Conservation (phyloP, 2,329 filamentous ascomycete species). For the Botrytis elliptica region DNA sequence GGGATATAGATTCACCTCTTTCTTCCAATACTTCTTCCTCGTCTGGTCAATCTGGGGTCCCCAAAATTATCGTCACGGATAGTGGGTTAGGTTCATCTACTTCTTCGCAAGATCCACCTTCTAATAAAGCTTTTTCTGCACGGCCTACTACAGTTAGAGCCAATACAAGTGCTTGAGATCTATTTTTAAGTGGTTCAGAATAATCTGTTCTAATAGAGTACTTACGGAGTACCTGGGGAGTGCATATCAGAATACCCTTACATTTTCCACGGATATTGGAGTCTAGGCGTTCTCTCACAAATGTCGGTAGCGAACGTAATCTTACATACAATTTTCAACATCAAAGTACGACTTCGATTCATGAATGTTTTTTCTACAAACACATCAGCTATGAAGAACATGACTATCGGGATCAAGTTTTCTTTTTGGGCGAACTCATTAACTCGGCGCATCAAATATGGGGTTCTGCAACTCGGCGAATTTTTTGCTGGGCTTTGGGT, state of each 20-base stretch:
- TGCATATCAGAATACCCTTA: neutral
- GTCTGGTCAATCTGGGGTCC: neutral
- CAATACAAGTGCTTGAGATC: neutral
- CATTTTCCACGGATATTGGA: neutral
- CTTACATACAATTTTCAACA: neutral
- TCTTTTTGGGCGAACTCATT: neutral
- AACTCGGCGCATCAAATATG: neutral
- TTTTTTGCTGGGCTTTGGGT: neutral
- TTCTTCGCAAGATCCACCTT: neutral
- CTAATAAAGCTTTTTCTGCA: neutral
- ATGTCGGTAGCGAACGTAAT: neutral
- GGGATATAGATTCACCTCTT: neutral
- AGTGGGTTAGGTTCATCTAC: neutral
- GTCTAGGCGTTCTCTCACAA: neutral
- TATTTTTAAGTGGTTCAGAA: neutral
- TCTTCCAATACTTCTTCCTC: neutral
- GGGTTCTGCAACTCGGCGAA: neutral
- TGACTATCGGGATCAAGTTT: neutral
- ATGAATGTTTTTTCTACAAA: neutral
- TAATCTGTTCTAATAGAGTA: neutral
- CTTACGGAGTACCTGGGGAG: neutral
- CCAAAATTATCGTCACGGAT: neutral
- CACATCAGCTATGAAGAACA: neutral
- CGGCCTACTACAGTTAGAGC: neutral
- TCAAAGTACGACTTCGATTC: no score